Conservation (phyloP, 2,329 filamentous ascomycete species). For the Fragosphaeria purpurea region DNA sequence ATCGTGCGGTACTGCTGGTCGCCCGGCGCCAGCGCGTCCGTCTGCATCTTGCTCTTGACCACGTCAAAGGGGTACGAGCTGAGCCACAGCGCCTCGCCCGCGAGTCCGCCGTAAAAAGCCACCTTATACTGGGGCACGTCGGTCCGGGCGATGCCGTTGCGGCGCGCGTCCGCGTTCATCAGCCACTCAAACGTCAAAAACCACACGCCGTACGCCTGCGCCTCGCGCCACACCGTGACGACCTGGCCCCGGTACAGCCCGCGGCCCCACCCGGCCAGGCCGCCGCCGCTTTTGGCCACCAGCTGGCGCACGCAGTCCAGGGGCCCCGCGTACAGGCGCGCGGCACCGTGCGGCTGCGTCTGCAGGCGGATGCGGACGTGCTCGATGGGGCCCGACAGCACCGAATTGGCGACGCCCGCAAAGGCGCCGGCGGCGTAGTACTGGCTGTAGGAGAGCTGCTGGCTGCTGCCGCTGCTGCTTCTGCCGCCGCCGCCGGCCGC, state of each 20-base stretch:
- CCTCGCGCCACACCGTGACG: constrained; percentile 81
- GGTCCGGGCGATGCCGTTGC: constrained; percentile 66
- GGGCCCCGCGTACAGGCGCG: constrained; percentile 70
- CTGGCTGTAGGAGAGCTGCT: constrained; percentile 63
- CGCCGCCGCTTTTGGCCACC: constrained; percentile 52
- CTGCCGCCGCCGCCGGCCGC: constrained; percentile 13
- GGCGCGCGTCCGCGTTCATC: constrained; percentile 86
- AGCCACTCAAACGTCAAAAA: constrained; percentile 92
- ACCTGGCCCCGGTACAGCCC: constrained; percentile 81
- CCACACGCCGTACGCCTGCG: constrained; percentile 91
- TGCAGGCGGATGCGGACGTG: constrained; percentile 94
- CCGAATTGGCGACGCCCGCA: constrained; percentile 81
- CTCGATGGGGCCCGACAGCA: constrained; percentile 86
- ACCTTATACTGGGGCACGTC: constrained; percentile 78
- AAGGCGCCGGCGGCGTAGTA: constrained; percentile 90
- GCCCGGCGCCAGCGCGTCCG: constrained; percentile 69
- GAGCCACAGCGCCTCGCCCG: constrained; percentile 90
- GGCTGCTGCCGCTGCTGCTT: constrained; percentile 43
- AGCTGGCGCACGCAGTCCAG: constrained; percentile 87
- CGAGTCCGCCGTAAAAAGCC: constrained; percentile 83
- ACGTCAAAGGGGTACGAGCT: constrained; percentile 93
- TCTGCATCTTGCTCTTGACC: constrained; percentile 99
- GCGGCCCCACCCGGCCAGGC: constrained; percentile 32
- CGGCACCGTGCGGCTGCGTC: constrained; percentile 83
- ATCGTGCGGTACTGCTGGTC: constrained; percentile 64